Evolutionary conservation across 2,329 filamentous ascomycete genomes (phyloP).

Genomic region (Phialocephala subalpina): DNA sequence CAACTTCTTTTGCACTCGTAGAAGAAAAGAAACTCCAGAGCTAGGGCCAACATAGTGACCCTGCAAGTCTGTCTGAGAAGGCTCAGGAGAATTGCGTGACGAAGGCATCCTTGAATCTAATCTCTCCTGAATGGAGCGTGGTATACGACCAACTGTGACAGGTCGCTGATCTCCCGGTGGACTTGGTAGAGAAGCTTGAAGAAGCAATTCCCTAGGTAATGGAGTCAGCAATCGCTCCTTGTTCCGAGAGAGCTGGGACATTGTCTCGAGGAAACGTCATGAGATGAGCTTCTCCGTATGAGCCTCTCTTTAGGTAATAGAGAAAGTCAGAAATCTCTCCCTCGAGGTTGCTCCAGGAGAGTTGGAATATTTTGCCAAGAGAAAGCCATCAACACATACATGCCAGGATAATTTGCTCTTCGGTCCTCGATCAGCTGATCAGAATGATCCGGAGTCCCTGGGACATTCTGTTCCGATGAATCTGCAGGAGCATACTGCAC

Average conservation of each 20-base stretch:
- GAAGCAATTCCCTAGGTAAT: neutral
- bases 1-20: constrained; percentile 57
- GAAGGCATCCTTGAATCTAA: constrained; percentile 29
- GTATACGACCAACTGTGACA: neutral
- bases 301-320: neutral
- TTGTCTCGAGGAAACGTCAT: too few relatives aligned
- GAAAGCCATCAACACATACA: neutral
- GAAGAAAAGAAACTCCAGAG: constrained; percentile 57
- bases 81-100: constrained; percentile 54
- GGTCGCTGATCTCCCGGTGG: neutral
- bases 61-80: constrained; percentile 53
- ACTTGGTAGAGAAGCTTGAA: neutral
- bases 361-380: too few relatives aligned
- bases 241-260: too few relatives aligned
- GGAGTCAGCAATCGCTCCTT: too few relatives aligned
- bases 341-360: too few relatives aligned
- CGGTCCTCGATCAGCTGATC: neutral
- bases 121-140: neutral
- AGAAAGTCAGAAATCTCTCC: too few relatives aligned
- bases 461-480: neutral
- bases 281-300: too few relatives aligned
- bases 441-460: neutral
- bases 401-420: neutral
- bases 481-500: neutral
- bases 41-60: constrained; percentile 56